These are phyloP conservation scores for Erysimum cheiri DNA, from an alignment of 441 rosid species.

Conservation along the genomic window DNA sequence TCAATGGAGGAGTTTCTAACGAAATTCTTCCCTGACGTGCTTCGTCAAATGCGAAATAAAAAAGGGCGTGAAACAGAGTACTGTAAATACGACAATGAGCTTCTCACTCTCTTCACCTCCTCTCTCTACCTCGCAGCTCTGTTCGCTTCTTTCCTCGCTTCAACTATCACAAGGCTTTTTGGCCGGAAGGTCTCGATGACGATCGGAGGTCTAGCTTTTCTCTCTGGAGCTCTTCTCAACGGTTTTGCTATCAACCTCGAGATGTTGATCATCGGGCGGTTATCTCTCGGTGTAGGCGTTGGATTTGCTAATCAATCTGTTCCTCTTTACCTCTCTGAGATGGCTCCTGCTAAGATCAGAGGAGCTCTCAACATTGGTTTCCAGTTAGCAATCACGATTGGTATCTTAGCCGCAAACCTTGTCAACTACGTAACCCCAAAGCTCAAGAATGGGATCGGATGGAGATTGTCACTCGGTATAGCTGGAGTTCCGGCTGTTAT, in stretches of 20 bases:
- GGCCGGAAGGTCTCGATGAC: slow-evolving; percentile 59
- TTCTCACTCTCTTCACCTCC: slow-evolving; percentile 63
- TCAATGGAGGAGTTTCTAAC: slow-evolving; percentile 67
- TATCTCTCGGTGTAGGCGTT: slow-evolving; percentile 62
- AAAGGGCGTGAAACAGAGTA: slow-evolving; percentile 50
- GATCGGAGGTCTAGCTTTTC: slow-evolving; percentile 52
- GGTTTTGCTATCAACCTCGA: slow-evolving; percentile 54
- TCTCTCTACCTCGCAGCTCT: slow-evolving; percentile 63
- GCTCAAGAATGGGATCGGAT: slow-evolving; percentile 38
- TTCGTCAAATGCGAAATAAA: slow-evolving; percentile 42
- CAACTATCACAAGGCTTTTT: slow-evolving; percentile 47
- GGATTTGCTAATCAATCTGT: slow-evolving; percentile 58
- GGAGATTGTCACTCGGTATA: slow-evolving; percentile 56
- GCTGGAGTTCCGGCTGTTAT: slow-evolving; percentile 47
- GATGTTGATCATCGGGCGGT: slow-evolving; percentile 59
- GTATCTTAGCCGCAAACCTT: slow-evolving; percentile 44
- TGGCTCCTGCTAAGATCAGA: slow-evolving; percentile 48
- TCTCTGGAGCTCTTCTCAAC: slow-evolving; percentile 60
- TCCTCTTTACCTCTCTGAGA: slow-evolving; percentile 50
- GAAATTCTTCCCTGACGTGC: slow-evolving; percentile 57
- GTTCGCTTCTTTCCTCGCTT: slow-evolving; percentile 55
- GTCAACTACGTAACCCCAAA: slow-evolving; percentile 37
- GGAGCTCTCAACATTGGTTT: slow-evolving; percentile 44
- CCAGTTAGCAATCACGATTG: slow-evolving; percentile 42
- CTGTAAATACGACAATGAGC: slow-evolving; percentile 60